Conservation (phyloP, 331 rosid genomes). For the Acacia concinna region DNA sequence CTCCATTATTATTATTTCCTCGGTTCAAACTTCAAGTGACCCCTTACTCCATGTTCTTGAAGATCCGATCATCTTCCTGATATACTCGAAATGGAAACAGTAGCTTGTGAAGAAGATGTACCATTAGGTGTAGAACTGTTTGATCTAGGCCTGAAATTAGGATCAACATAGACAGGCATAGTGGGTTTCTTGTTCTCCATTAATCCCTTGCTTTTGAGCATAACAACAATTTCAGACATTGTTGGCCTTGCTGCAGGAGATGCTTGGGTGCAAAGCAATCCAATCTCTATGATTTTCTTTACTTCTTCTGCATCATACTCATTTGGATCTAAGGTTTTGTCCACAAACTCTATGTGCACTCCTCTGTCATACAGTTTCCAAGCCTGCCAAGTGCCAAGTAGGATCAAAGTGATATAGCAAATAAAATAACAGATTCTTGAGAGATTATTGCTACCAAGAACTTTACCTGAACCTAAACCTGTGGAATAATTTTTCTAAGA, state of each 20-base stretch:
- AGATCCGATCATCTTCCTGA: conserved; percentile 27
- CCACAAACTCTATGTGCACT: conserved; percentile 51
- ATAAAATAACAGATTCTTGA: neutral
- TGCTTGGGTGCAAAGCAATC: conserved; percentile 52
- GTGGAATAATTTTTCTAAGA: neutral
- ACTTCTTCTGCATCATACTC: conserved; percentile 55
- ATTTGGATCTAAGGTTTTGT: conserved; percentile 40
- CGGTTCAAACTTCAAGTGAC: neutral
- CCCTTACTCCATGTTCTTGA: neutral
- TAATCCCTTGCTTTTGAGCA: conserved; percentile 8
- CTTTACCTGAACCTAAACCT: neutral
- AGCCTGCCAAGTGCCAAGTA: conserved; percentile 40
- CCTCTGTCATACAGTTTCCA: conserved; percentile 55
- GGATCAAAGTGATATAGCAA: neutral
- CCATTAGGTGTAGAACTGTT: conserved; percentile 36
- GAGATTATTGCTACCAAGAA: neutral
- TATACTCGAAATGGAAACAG: conserved; percentile 27
- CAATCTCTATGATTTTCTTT: conserved; percentile 55
- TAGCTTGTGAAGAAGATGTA: conserved; percentile 41
- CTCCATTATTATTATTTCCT: neutral
- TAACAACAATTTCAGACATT: conserved; percentile 11
- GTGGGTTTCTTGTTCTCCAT: conserved; percentile 35
- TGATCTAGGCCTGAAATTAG: conserved; percentile 29
- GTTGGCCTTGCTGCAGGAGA: conserved; percentile 9
- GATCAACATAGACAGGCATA: conserved; percentile 59